phyloP scores from a whole-genome alignment of 768 basidiomycete genomes.

The Cystobasidium ongulense region DNA sequence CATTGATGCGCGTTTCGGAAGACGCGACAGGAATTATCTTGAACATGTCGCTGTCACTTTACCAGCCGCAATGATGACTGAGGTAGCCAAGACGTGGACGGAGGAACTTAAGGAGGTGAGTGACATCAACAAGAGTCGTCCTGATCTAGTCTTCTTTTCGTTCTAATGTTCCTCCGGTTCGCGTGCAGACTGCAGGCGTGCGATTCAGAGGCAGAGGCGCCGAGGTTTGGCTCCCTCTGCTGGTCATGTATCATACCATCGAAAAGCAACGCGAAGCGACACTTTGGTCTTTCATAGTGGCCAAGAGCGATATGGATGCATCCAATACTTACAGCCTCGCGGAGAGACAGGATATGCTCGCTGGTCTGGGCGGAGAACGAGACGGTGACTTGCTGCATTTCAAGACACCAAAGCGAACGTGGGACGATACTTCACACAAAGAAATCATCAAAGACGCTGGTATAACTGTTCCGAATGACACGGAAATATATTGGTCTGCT shows the following conservation, averaged over 20 bases:
- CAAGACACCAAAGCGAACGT: slow-evolving; percentile 48
- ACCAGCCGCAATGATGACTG: slow-evolving; percentile 45
- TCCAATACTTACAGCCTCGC: background rate
- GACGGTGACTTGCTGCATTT: slow-evolving; percentile 47
- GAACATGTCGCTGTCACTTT: slow-evolving; percentile 48
- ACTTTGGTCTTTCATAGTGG: slow-evolving; percentile 10
- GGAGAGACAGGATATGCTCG: background rate
- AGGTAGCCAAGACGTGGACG: slow-evolving; percentile 45
- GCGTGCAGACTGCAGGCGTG: slow-evolving; percentile 7
- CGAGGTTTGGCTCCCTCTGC: slow-evolving; percentile 7
- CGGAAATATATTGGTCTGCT: slow-evolving; percentile 35
- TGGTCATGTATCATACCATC: slow-evolving; percentile 1
- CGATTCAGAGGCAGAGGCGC: background rate
- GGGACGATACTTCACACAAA: slow-evolving; percentile 29
- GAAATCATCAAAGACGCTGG: slow-evolving; percentile 15
- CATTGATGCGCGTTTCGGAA: slow-evolving; percentile 47
- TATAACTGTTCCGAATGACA: slow-evolving; percentile 30
- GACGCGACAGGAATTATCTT: slow-evolving; percentile 47
- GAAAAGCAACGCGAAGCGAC: slow-evolving; percentile 13
- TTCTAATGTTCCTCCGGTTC: no score
- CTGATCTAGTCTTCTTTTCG: no score
- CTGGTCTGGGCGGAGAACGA: slow-evolving; percentile 37
- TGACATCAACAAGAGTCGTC: no score
- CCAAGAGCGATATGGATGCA: background rate
- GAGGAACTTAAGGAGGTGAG: slow-evolving; percentile 44